Evolutionary conservation across 2,329 filamentous ascomycete species (phyloP).

Genomic region (Xylaria sp.): DNA sequence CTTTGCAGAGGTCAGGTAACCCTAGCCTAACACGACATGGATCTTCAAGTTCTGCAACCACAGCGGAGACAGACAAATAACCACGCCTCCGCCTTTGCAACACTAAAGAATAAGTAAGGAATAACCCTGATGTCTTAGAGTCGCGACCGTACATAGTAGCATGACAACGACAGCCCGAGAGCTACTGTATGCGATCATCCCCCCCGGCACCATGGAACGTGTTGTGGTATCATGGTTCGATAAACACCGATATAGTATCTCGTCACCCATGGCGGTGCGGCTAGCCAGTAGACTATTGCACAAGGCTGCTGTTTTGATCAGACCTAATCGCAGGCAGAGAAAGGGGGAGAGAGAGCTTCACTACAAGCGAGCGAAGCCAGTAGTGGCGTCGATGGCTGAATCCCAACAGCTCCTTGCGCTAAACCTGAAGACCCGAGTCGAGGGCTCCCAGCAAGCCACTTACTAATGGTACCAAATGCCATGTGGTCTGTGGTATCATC

Average conservation of each 20-base stretch:
- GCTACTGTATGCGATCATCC: conserved; percentile 1
- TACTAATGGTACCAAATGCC: conserved; percentile 31
- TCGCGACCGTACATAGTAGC: not conserved
- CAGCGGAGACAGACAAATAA: not conserved
- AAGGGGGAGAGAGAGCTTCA: too few relatives aligned
- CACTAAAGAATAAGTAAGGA: too few relatives aligned
- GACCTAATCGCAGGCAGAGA: conserved; percentile 2
- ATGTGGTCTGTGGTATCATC: conserved; percentile 37
- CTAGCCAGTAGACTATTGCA: conserved; percentile 33
- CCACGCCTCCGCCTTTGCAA: conserved; percentile 12
- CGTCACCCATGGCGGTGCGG: conserved; percentile 11
- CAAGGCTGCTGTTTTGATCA: conserved; percentile 15
- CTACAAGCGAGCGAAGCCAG: not conserved
- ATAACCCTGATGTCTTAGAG: conserved; percentile 18
- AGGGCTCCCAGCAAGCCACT: conserved; percentile 36
- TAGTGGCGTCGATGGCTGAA: conserved; percentile 10
- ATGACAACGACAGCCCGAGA: conserved; percentile 2
- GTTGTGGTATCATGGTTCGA: conserved; percentile 17
- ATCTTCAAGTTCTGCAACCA: conserved; percentile 11
- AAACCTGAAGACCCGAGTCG: conserved; percentile 28
- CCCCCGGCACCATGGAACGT: conserved; percentile 17
- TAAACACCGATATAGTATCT: conserved; percentile 7
- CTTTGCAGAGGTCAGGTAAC: conserved; percentile 19
- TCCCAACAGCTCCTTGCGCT: not conserved
- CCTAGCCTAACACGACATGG: conserved; percentile 21